These are phyloP conservation scores for Climacium dendroides DNA, from an alignment of 225 moss, liverwort and hornwort species.

Conservation along the genomic window DNA sequence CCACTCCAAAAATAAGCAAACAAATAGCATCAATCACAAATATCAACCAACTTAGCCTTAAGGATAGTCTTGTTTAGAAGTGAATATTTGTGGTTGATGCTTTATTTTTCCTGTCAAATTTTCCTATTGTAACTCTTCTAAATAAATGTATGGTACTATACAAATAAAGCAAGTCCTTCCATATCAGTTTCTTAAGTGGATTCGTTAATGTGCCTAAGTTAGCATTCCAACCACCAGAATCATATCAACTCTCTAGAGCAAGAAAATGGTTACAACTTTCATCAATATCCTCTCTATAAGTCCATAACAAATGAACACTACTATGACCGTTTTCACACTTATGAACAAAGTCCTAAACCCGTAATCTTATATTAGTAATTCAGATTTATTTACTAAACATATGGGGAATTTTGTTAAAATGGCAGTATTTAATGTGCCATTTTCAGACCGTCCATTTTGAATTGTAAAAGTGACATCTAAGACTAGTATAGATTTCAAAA, in stretches of 20 bases:
- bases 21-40: not conserved
- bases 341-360: accelerated
- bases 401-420: too few species aligned
- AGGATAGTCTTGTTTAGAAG: not conserved
- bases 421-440: too few species aligned
- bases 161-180: not conserved
- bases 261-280: not conserved
- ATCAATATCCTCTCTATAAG: not conserved
- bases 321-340: too few species aligned
- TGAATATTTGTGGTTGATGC: not conserved
- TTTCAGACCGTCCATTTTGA: too few species aligned
- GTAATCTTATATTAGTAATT: not conserved
- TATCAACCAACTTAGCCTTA: accelerated
- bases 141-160: accelerated
- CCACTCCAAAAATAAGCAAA: not conserved
- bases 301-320: not conserved
- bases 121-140: not conserved
- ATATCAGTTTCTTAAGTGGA: too few species aligned
- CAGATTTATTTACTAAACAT: not conserved
- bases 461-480: too few species aligned
- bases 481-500: too few species aligned
- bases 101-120: not conserved
- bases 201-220: too few species aligned
- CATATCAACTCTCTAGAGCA: not conserved
- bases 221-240: accelerated